A percentile compares a stretch with the other conserved stretches of the same genome.
phyloP scores from a whole-genome alignment of 2,329 filamentous ascomycete genomes.

The Fusarium sp. region DNA sequence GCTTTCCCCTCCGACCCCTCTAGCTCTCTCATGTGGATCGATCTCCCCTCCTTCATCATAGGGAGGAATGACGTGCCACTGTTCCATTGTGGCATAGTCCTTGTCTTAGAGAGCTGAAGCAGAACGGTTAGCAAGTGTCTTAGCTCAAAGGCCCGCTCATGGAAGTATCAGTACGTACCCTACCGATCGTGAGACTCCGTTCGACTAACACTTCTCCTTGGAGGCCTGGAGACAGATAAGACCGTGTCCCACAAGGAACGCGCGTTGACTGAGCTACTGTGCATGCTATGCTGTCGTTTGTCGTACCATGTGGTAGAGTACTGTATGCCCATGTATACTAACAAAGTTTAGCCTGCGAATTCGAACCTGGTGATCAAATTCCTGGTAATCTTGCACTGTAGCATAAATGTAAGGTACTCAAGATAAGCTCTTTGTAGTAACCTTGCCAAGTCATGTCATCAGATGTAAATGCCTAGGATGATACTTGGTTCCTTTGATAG shows the following conservation, averaged over 20 bases:
- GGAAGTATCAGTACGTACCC: conserved; percentile 20
- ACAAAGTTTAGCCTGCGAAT: conserved; percentile 20
- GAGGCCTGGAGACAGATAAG: conserved; percentile 17
- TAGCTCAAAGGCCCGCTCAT: conserved; percentile 15
- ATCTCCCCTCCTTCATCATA: conserved; percentile 24
- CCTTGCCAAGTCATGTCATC: conserved; percentile 19
- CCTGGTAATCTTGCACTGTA: conserved; percentile 4
- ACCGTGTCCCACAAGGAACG: conserved; percentile 33
- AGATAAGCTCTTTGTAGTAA: conserved; percentile 14
- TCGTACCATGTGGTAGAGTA: conserved; percentile 2
- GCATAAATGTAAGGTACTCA: conserved; percentile 10
- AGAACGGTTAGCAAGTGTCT: conserved; percentile 13
- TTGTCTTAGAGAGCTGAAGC: conserved; percentile 34
- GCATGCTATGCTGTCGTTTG: not conserved
- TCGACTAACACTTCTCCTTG: not conserved
- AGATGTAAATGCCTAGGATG: conserved; percentile 1
- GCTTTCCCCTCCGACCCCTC: conserved; percentile 25
- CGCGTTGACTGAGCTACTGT: conserved; percentile 32
- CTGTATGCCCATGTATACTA: conserved; percentile 1
- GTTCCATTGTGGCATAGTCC: conserved; percentile 35
- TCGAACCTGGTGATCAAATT: conserved; percentile 24
- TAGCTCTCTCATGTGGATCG: conserved; percentile 36
- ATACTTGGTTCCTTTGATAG: conserved; percentile 21
- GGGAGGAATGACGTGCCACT: conserved; percentile 44
- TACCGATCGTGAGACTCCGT: conserved; percentile 7